These are phyloP conservation scores for Coemansia sp. DNA, from an alignment of 192 early-diverging fungal genomes.

Conservation along the genomic window DNA sequence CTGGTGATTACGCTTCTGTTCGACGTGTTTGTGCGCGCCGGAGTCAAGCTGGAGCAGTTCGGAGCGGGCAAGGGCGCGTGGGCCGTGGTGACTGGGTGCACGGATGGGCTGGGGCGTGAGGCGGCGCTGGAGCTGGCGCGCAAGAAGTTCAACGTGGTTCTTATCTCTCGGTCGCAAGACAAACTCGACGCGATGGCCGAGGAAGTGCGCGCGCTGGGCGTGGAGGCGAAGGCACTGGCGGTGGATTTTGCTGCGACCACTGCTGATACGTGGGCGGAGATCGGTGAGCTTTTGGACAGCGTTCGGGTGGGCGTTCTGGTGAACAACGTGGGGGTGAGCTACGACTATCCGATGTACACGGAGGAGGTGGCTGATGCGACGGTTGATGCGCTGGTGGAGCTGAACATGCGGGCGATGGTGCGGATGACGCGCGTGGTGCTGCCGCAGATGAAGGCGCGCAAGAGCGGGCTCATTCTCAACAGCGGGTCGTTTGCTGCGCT, in stretches of 20 bases:
- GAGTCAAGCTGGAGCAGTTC: slow-evolving; percentile 43
- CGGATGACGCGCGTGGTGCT: slow-evolving; percentile 77
- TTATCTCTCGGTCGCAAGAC: slow-evolving; percentile 77
- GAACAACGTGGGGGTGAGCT: slow-evolving; percentile 94
- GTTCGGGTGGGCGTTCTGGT: slow-evolving; percentile 63
- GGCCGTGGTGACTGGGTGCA: slow-evolving; percentile 90
- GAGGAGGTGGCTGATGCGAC: slow-evolving; percentile 67
- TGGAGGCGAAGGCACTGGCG: slow-evolving; percentile 65
- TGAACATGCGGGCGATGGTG: slow-evolving; percentile 85
- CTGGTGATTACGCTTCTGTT: slow-evolving; percentile 46
- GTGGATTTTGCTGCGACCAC: slow-evolving; percentile 74
- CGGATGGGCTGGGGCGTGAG: slow-evolving; percentile 95
- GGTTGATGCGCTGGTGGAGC: slow-evolving; percentile 74
- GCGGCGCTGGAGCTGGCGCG: slow-evolving; percentile 89
- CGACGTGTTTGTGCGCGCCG: slow-evolving; percentile 46
- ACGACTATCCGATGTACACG: slow-evolving; percentile 88
- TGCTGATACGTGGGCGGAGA: slow-evolving; percentile 64
- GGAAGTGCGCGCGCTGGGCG: slow-evolving; percentile 61
- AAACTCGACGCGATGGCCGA: slow-evolving; percentile 77
- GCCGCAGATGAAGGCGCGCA: slow-evolving; percentile 77
- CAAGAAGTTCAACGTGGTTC: slow-evolving; percentile 77
- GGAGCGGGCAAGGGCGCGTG: slow-evolving; percentile 53
- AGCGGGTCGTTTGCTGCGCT: slow-evolving; percentile 88
- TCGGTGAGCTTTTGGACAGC: slow-evolving; percentile 57
- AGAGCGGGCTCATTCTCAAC: slow-evolving; percentile 87